phyloP scores from a whole-genome alignment of 768 basidiomycete species.

The Russula virescens region DNA sequence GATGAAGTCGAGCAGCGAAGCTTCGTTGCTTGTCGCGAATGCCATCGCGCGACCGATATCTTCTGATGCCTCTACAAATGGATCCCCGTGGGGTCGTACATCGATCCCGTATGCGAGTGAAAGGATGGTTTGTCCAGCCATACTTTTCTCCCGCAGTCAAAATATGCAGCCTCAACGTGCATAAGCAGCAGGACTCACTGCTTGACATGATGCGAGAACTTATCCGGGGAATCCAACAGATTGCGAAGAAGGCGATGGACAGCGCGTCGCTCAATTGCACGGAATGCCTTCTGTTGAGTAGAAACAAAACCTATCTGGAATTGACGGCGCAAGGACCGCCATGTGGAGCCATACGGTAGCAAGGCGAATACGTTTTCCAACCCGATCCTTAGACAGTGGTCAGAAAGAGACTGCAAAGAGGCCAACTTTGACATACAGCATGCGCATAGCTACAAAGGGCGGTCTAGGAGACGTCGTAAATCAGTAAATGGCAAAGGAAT shows the following conservation, averaged over 20 bases:
- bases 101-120: constrained; percentile 44
- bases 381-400: background rate
- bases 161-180: background rate
- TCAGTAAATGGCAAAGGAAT: background rate
- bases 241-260: background rate
- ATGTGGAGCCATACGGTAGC: background rate
- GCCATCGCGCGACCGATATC: background rate
- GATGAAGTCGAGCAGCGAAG: constrained; percentile 38
- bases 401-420: background rate
- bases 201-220: constrained; percentile 32
- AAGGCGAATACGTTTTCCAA: background rate
- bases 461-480: background rate
- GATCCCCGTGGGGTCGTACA: constrained; percentile 30
- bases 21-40: constrained; percentile 27
- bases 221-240: background rate
- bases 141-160: constrained; percentile 27
- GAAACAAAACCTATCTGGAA: background rate
- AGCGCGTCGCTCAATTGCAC: background rate
- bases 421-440: background rate
- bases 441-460: background rate
- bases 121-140: constrained; percentile 38
- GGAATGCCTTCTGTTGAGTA: background rate
- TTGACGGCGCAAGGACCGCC: background rate
- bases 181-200: constrained; percentile 32
- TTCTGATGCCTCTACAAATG: constrained; percentile 26